phyloP scores from a whole-genome alignment of 257 asterid species.

The Paraleonurus japonicus region DNA sequence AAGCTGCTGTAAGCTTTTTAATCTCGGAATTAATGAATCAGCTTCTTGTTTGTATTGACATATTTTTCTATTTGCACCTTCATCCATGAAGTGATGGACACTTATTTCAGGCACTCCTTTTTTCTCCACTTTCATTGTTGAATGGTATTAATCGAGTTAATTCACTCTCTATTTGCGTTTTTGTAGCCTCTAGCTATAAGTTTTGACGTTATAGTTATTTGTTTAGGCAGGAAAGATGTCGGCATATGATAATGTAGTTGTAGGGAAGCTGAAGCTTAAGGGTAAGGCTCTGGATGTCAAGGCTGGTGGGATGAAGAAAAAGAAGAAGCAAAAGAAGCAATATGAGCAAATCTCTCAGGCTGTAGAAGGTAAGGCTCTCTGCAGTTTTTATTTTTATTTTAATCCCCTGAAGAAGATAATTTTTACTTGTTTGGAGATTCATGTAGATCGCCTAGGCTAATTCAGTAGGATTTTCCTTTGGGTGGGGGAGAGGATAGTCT shows the following conservation, averaged over 20 bases:
- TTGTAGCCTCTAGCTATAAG: background rate
- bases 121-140: background rate
- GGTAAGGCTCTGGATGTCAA: constrained; percentile 94
- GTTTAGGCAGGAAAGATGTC: constrained; percentile 56
- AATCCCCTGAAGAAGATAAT: background rate
- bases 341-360: constrained; percentile 41
- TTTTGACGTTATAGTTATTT: background rate
- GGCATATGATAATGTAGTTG: constrained; percentile 74
- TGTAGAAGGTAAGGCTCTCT: constrained; percentile 38
- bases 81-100: background rate
- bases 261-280: constrained; percentile 89
- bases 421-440: constrained; percentile 4
- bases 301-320: constrained; percentile 64
- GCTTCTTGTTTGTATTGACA: background rate
- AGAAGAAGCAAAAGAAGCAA: constrained; percentile 67
- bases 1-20: background rate
- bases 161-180: background rate
- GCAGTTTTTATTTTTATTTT: constrained; percentile 8
- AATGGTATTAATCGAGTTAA: background rate
- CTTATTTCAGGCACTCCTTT: background rate
- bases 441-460: background rate
- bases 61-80: background rate
- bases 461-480: background rate
- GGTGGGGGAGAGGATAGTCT: no score
- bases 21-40: background rate